These are phyloP conservation scores for Cetradonia linearis DNA, from an alignment of 495 filamentous ascomycete genomes.

Conservation along the genomic window DNA sequence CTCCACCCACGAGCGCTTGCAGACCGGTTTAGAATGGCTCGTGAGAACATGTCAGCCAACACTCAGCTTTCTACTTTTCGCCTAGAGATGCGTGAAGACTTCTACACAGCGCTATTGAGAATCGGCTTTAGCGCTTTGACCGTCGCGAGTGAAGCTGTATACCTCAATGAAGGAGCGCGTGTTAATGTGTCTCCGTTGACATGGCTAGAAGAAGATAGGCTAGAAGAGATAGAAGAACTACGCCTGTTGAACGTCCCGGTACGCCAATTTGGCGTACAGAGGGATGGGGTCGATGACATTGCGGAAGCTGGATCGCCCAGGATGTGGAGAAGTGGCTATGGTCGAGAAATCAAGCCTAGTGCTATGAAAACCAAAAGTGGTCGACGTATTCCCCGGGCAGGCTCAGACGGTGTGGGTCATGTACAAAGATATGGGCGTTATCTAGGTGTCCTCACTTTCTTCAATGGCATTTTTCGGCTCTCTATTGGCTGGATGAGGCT, in stretches of 20 bases:
- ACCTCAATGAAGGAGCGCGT: slow-evolving; percentile 76
- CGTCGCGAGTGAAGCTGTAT: slow-evolving; percentile 90
- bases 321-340: slow-evolving; percentile 55
- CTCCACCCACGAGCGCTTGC: slow-evolving; percentile 33
- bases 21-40: slow-evolving; percentile 52
- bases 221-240: slow-evolving; percentile 47
- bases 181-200: slow-evolving; percentile 69
- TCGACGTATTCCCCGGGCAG: slow-evolving; percentile 33
- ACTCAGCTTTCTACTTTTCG: slow-evolving; percentile 68
- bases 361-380: slow-evolving; percentile 40
- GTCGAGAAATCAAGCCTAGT: slow-evolving; percentile 47
- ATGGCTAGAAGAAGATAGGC: slow-evolving; percentile 81
- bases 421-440: slow-evolving; percentile 62
- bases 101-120: slow-evolving; percentile 81
- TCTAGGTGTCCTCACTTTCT: slow-evolving; percentile 62
- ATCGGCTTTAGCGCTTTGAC: slow-evolving; percentile 79
- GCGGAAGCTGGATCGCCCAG: slow-evolving; percentile 1
- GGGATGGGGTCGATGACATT: slow-evolving; percentile 21
- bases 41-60: slow-evolving; percentile 86
- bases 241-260: slow-evolving; percentile 34
- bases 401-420: slow-evolving; percentile 61
- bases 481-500: slow-evolving; percentile 49
- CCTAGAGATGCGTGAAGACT: slow-evolving; percentile 79
- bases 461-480: slow-evolving; percentile 61
- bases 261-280: slow-evolving; percentile 30